phyloP scores from a whole-genome alignment of 371 early-diverging fungal species.

The Mortierella sp. region DNA sequence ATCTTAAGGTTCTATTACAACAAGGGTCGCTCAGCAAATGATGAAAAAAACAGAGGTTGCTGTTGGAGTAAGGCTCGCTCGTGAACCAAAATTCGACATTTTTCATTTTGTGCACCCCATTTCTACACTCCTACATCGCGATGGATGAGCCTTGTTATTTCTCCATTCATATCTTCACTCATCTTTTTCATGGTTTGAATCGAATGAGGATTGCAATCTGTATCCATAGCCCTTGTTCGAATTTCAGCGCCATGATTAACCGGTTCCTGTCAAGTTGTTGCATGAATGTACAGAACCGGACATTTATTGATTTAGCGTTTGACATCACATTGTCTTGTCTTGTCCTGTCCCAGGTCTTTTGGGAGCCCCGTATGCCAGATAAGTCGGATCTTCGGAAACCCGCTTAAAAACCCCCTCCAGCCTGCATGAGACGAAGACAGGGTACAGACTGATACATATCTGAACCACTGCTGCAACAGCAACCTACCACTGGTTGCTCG shows the following conservation, averaged over 20 bases:
- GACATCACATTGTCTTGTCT: background rate
- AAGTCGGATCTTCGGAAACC: background rate
- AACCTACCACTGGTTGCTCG: no score
- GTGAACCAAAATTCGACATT: background rate
- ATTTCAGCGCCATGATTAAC: background rate
- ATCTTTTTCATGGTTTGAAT: background rate
- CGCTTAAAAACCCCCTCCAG: background rate
- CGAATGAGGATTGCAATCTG: background rate
- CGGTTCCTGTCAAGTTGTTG: background rate
- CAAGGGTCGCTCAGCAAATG: no score
- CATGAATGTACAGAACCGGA: background rate
- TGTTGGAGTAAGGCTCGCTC: background rate
- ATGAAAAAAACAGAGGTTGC: no score
- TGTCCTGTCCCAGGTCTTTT: background rate
- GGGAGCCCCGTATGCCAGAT: background rate
- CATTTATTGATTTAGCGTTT: background rate
- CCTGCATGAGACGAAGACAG: background rate
- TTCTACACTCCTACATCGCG: background rate
- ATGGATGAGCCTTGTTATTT: background rate
- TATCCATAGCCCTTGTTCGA: background rate
- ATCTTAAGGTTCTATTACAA: background rate
- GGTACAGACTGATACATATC: background rate
- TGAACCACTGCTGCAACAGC: background rate
- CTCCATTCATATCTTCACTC: no score
- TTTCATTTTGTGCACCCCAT: background rate